These are phyloP conservation scores for Venturiaceae sp. DNA, from an alignment of 2,329 filamentous ascomycete species.

Conservation along the genomic window DNA sequence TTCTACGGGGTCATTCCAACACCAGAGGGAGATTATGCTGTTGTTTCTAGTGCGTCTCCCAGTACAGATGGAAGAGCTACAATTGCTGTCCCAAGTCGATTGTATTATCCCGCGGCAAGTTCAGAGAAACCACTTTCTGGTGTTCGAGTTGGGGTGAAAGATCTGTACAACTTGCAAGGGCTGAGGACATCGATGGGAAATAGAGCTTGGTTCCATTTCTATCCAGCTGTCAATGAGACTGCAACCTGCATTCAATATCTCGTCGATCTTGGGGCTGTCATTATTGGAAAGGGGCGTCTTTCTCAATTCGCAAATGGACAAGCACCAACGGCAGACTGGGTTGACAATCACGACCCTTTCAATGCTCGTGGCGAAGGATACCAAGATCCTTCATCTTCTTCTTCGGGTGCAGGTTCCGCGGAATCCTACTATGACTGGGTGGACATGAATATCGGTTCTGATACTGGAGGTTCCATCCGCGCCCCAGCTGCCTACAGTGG, in stretches of 20 bases:
- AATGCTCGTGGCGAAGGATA: conserved; percentile 37
- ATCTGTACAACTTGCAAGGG: conserved; percentile 50
- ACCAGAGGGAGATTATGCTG: conserved; percentile 17
- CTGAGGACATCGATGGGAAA: conserved; percentile 48
- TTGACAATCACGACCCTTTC: conserved; percentile 33
- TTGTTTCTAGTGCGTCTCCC: background rate
- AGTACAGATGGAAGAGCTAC: conserved; percentile 13
- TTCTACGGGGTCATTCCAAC: conserved; percentile 31
- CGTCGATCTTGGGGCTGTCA: conserved; percentile 45
- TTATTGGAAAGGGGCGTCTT: conserved; percentile 37
- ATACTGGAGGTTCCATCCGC: conserved; percentile 43
- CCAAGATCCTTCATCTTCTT: conserved; percentile 38
- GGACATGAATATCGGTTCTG: conserved; percentile 39
- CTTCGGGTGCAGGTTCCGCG: conserved; percentile 34
- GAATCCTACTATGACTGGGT: conserved; percentile 38
- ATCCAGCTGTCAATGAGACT: conserved; percentile 35
- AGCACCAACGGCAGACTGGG: conserved; percentile 41
- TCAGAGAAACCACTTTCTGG: conserved; percentile 48
- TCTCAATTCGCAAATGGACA: conserved; percentile 37
- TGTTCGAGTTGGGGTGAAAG: conserved; percentile 54
- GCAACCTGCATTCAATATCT: conserved; percentile 44
- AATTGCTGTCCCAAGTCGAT: conserved; percentile 47
- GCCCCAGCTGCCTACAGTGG: conserved; percentile 38
- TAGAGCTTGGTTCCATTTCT: conserved; percentile 46
- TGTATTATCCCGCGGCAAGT: conserved; percentile 46